These are phyloP conservation scores for Mesembryanthemum crystallinum DNA, from an alignment of 148 eudicot genomes.

Conservation along the genomic window DNA sequence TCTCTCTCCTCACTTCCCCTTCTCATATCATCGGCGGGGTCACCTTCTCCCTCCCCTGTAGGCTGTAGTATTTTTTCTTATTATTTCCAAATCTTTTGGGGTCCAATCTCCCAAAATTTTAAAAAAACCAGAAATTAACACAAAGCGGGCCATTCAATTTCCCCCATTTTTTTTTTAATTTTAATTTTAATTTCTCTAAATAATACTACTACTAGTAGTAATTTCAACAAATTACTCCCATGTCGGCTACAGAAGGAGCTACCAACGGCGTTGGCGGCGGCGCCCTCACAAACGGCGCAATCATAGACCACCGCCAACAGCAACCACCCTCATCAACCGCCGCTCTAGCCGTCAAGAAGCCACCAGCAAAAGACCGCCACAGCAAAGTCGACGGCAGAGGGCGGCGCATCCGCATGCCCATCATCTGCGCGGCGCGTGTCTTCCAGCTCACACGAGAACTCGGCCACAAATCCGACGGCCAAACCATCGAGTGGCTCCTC, in stretches of 20 bases:
- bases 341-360: slow-evolving; percentile 42
- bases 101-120: too few species aligned
- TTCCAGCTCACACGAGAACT: slow-evolving; percentile 72
- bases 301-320: slow-evolving; percentile 22
- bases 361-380: slow-evolving; percentile 72
- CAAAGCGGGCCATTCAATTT: neutral
- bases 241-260: slow-evolving; percentile 52
- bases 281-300: neutral
- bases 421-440: slow-evolving; percentile 75
- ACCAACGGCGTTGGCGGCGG: slow-evolving; percentile 21
- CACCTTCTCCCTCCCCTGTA: neutral
- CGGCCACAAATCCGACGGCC: slow-evolving; percentile 80
- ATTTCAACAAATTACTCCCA: too few species aligned
- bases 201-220: too few species aligned
- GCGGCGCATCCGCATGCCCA: slow-evolving; percentile 71
- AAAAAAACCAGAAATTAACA: neutral
- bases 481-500: slow-evolving; percentile 79
- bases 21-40: slow-evolving; percentile 11
- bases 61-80: too few species aligned
- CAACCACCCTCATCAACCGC: slow-evolving; percentile 14
- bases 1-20: too few species aligned
- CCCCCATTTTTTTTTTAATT: neutral
- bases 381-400: slow-evolving; percentile 80
- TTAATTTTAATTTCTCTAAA: neutral
- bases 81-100: too few species aligned